These are phyloP conservation scores for Leishmania lainsoni DNA, from an alignment of 208 protist genomes.

Conservation along the genomic window DNA sequence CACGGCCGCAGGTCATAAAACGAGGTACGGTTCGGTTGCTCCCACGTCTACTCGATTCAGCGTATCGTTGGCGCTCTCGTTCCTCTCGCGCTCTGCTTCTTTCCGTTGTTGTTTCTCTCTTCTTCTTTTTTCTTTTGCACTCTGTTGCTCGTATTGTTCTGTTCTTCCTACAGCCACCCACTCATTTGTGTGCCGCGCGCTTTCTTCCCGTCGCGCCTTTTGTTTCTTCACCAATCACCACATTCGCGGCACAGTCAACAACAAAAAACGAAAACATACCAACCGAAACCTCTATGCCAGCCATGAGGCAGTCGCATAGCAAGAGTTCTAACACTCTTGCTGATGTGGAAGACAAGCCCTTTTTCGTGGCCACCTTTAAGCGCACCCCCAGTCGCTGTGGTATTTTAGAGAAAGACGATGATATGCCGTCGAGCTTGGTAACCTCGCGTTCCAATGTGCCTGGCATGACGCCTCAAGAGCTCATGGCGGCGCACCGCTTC, in stretches of 20 bases:
- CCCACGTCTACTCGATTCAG: not conserved
- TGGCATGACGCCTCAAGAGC: slow-evolving; percentile 61
- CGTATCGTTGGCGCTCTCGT: not conserved
- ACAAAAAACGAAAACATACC: not conserved
- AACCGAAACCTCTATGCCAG: not conserved
- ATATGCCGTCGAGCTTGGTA: slow-evolving; percentile 46
- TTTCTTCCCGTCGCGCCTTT: not conserved
- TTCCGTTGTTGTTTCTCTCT: slow-evolving; percentile 7
- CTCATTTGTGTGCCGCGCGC: not conserved
- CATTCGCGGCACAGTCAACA: too few species aligned
- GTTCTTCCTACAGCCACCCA: not conserved
- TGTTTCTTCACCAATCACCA: not conserved
- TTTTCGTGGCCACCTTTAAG: slow-evolving; percentile 54
- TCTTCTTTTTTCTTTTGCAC: not conserved
- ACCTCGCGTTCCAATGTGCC: slow-evolving; percentile 60
- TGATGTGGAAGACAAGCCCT: slow-evolving; percentile 31
- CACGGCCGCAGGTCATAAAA: not conserved
- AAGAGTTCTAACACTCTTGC: slow-evolving; percentile 17
- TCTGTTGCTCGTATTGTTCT: not conserved
- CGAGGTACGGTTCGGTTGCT: not conserved
- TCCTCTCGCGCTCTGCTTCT: not conserved
- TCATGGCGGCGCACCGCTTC: slow-evolving; percentile 61
- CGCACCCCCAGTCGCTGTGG: slow-evolving; percentile 27
- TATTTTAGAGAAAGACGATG: slow-evolving; percentile 21
- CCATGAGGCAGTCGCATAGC: slow-evolving; percentile 5